A percentile compares a stretch with the other conserved stretches of the same genome.
Evolutionary conservation across 768 basidiomycete species (phyloP).

Genomic region (Xanthoconium purpureum): DNA sequence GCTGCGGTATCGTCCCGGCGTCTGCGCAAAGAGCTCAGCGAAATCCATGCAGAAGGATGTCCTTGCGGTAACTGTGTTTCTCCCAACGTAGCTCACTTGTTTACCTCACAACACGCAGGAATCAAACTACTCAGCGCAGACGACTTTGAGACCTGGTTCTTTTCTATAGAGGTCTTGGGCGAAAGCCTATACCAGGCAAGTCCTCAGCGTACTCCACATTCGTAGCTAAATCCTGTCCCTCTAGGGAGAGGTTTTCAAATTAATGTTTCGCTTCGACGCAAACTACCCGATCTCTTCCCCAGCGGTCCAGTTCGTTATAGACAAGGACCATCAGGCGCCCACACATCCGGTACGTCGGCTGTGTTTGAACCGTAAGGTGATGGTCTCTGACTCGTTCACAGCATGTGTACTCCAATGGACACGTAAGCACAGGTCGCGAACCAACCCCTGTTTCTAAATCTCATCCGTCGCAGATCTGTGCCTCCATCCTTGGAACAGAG

Average conservation of each 20-base stretch:
- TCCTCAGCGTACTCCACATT: not conserved
- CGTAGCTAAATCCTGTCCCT: not conserved
- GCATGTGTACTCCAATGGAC: conserved; percentile 88
- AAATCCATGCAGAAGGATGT: conserved; percentile 63
- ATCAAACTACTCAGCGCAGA: conserved; percentile 73
- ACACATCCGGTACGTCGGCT: conserved; percentile 65
- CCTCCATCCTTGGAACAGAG: conserved; percentile 83
- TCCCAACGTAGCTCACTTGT: not conserved
- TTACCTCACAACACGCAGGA: conserved; percentile 40
- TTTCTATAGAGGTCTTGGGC: conserved; percentile 81
- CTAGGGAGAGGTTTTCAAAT: conserved; percentile 72
- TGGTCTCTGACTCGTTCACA: conserved; percentile 29
- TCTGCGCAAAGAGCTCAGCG: conserved; percentile 67
- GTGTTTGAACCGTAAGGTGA: not conserved
- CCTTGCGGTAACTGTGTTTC: conserved; percentile 50
- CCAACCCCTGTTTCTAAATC: conserved; percentile 10
- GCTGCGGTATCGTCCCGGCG: conserved; percentile 61
- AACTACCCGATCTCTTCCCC: conserved; percentile 87
- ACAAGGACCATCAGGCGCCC: conserved; percentile 62
- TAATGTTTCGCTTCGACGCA: conserved; percentile 79
- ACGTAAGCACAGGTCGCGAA: conserved; percentile 44
- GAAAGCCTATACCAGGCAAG: conserved; percentile 73
- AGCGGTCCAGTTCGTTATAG: conserved; percentile 80
- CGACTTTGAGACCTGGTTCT: conserved; percentile 73
- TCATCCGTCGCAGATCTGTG: conserved; percentile 63